Evolutionary conservation across 352 stramenopile genomes (phyloP), one percentile per base, ranked within the genome.

Genomic region (Phytophthora foliorum): DNA sequence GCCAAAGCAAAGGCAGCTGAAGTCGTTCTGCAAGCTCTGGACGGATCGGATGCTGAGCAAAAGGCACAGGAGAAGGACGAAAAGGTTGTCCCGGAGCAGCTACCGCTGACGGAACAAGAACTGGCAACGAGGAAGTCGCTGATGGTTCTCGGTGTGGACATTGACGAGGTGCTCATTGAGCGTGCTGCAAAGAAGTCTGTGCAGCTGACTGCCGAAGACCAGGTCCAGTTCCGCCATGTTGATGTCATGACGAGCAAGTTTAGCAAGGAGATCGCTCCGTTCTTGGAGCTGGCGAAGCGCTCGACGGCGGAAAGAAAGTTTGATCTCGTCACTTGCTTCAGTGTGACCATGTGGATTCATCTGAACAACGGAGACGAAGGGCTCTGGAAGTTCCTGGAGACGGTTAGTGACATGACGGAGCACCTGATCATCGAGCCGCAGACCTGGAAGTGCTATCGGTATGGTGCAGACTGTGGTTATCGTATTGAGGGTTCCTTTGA

Each of bases 341-440:
- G 88, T 42, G 81, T 96, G 48, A 94, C 87, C 10, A 96, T 96
- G 88, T 96, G 88, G 88, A 94, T 96, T 58, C 88, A 96, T 56
- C 56, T 96, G 25, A 94, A 96, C 57, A 82, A 96, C 57, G 86
- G 88, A 57, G 88, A 96, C 63, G 84, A 93, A 25, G 88, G 88
- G 2, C 71, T 96, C 8, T 89, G 81, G 76, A 78, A 75, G 32
- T 93, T 93, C 62, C 68, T 96, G 13, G 82, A 91, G 34, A 72
- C 65, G 7, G 65, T 96, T 6, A 82, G 72, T 59, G 70, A 81
- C 51, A 78, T 91, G 68, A 77, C 88, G 14, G 74, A 84, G 49
- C 81, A 93, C 49, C 46, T 96, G 31, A 86, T 96, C 63, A 71
- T 96, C 32, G 88, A 96, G 57, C 85, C 84, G 10, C 88, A 96